These are phyloP conservation scores for Cotoneaster glaucophyllus DNA, from an alignment of 306 rosid genomes.

Conservation along the genomic window DNA sequence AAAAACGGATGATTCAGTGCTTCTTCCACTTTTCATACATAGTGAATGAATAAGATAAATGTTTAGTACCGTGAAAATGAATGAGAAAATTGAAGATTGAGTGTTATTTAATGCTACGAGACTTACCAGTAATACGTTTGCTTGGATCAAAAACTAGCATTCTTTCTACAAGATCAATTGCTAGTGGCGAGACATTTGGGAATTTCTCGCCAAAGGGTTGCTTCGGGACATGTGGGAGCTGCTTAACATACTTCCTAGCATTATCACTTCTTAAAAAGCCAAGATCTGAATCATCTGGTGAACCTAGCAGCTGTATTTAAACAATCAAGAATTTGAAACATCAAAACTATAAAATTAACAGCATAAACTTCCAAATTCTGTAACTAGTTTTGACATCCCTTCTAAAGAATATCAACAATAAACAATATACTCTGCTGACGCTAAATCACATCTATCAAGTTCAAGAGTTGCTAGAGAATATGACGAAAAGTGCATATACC, in stretches of 20 bases:
- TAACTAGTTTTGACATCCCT: background rate
- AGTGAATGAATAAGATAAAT: slow-evolving; percentile 6
- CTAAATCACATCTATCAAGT: background rate
- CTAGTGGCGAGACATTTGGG: slow-evolving; percentile 65
- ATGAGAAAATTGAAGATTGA: background rate
- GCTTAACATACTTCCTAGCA: slow-evolving; percentile 88
- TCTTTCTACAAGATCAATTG: slow-evolving; percentile 84
- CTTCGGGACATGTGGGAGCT: slow-evolving; percentile 69
- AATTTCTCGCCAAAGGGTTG: slow-evolving; percentile 52
- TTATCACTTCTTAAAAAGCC: slow-evolving; percentile 91
- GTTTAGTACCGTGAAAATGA: slow-evolving; percentile 5
- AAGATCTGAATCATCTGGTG: slow-evolving; percentile 82
- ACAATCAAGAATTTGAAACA: background rate
- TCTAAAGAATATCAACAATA: background rate
- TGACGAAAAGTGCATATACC: slow-evolving; percentile 24
- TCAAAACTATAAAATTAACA: background rate
- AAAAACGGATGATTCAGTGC: slow-evolving; percentile 87
- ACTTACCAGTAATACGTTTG: slow-evolving; percentile 79
- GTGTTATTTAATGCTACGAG: slow-evolving; percentile 11
- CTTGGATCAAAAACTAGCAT: slow-evolving; percentile 88
- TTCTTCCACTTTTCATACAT: slow-evolving; percentile 60
- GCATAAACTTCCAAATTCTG: background rate
- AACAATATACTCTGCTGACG: too few relatives aligned
- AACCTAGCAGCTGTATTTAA: slow-evolving; percentile 66
- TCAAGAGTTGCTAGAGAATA: slow-evolving; percentile 2